Conservation (phyloP, 176 grass and related monocot genomes). For the Poa annua region DNA sequence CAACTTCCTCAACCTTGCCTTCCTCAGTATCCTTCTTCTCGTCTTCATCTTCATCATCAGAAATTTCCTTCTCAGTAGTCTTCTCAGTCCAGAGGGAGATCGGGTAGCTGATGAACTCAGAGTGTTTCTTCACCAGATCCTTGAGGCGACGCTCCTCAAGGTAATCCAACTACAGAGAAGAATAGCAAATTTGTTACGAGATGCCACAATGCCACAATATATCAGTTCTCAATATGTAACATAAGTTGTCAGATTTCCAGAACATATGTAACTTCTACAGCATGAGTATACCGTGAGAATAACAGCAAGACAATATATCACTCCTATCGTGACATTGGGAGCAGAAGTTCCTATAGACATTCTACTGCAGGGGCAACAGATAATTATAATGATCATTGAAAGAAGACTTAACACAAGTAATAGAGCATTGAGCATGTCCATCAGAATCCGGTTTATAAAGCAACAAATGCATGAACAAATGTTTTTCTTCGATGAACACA, state of each 20-base stretch:
- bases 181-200: neutral
- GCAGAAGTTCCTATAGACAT: neutral
- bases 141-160: constrained; percentile 96
- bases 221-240: neutral
- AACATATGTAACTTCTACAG: neutral
- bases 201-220: neutral
- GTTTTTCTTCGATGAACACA: too few relatives aligned
- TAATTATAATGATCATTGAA: too few relatives aligned
- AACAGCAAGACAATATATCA: neutral
- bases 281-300: neutral
- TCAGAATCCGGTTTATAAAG: neutral
- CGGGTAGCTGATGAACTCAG: constrained; percentile 98
- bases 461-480: neutral
- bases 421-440: too few relatives aligned
- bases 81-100: constrained; percentile 96
- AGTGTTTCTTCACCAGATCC: constrained; percentile 97
- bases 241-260: neutral
- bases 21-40: constrained; percentile 96
- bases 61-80: constrained; percentile 97
- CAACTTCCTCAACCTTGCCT: constrained; percentile 91
- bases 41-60: constrained; percentile 95
- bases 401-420: neutral
- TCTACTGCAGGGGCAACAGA: too few relatives aligned
- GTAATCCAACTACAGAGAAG: constrained; percentile 69
- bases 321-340: too few relatives aligned